These are phyloP conservation scores for Hymenoscyphus fraxineus DNA, from an alignment of 2,329 filamentous ascomycete species.

Conservation along the genomic window DNA sequence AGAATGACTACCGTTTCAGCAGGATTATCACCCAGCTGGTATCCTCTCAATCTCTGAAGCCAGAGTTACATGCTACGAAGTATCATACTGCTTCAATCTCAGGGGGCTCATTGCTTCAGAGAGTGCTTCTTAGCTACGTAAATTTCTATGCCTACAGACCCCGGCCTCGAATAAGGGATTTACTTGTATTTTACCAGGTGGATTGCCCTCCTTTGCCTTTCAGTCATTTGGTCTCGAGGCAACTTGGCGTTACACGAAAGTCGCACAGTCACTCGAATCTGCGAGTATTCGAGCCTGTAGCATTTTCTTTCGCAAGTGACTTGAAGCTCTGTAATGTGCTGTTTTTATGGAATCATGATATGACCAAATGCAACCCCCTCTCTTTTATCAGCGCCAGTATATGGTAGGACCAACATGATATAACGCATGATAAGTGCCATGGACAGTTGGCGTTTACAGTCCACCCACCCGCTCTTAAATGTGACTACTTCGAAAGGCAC, in stretches of 20 bases:
- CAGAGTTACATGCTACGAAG: not conserved
- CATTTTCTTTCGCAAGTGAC: constrained; percentile 17
- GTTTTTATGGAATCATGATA: constrained; percentile 11
- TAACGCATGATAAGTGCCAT: constrained; percentile 10
- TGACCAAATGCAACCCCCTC: constrained; percentile 8
- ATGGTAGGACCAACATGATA: constrained; percentile 15
- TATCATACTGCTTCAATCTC: not conserved
- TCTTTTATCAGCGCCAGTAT: constrained; percentile 15
- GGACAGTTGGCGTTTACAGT: constrained; percentile 7
- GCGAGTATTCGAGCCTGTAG: constrained; percentile 18
- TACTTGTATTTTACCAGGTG: constrained; percentile 9
- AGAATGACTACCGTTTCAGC: not conserved
- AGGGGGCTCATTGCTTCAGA: not conserved
- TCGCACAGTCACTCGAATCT: constrained; percentile 23
- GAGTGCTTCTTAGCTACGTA: not conserved
- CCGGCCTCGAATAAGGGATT: constrained; percentile 9
- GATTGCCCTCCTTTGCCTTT: constrained; percentile 8
- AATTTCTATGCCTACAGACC: not conserved
- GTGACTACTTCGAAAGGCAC: not conserved
- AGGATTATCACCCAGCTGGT: not conserved
- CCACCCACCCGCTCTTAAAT: not conserved
- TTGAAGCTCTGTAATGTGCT: constrained; percentile 12
- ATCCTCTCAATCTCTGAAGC: not conserved
- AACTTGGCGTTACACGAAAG: constrained; percentile 20
- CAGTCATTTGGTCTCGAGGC: constrained; percentile 14